Evolutionary conservation across 176 grass and related monocot species (phyloP), one percentile per base, ranked within the genome.

Genomic region (Leersia perrieri): DNA sequence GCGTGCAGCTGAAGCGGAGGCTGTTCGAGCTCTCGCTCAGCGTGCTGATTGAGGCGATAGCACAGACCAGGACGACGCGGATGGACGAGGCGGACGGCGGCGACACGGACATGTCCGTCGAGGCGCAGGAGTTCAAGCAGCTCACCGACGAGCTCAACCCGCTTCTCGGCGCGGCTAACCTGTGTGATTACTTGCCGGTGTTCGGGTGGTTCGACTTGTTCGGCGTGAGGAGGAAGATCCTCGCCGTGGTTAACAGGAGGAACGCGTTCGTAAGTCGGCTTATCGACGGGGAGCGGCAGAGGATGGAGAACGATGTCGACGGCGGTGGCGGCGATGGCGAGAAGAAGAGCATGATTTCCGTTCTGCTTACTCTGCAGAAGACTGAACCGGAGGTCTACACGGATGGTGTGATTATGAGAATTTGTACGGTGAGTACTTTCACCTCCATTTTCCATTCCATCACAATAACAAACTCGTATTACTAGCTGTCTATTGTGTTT

Each of bases 1-100:
- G 71, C 57, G 60, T 92, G 22, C 66, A 97, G 77, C 58, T 90
- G 75, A 97, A 87, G 63, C 49, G 69, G 40, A 85, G 70, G 62
- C 40, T 97, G 39, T 97, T 90, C 66, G 79, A 91, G 49, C 60
- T 94, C 25, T 49, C 80, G 2, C 67, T 83, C 75, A 81, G 86
- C 85, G 82, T 86, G 29, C 78, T 97, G 62, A 70, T 84, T 87
- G 80, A 83, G 63, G 77, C 90, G 82, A 18, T 91, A 18, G 87
- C 84, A 33, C 81, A 67, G 44, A 84, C 49, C 25, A 89, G 74
- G 81, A 82, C 76, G 28, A 58, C 62, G 14, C 69, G 27, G n/a
- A n/a, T n/a, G n/a, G n/a, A 20, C 25, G 63, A 53, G 70, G 57
- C 35, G 2, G 82, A 69, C 20, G n/a, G 81, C 51, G 33, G n/a